These are phyloP conservation scores for Fusarium oxysporum DNA, from an alignment of 2,329 filamentous ascomycete genomes.

Conservation along the genomic window DNA sequence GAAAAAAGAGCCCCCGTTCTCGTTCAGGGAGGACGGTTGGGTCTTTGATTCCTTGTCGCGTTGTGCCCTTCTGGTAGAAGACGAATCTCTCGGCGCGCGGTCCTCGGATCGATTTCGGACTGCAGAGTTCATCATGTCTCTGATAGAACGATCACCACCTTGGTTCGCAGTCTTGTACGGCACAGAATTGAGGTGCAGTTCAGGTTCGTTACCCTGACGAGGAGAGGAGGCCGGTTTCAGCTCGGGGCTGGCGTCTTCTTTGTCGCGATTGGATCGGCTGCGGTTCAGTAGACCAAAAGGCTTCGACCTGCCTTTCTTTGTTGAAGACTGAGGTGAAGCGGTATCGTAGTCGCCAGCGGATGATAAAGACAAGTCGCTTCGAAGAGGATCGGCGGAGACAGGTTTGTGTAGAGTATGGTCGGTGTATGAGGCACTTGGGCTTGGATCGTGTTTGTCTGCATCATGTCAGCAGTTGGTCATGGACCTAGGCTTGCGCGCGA, in stretches of 20 bases:
- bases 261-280: constrained; percentile 64
- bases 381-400: constrained; percentile 57
- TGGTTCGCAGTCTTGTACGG: constrained; percentile 71
- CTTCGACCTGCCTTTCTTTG: constrained; percentile 65
- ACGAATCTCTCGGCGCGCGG: constrained; percentile 62
- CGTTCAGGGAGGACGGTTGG: constrained; percentile 67
- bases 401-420: constrained; percentile 54
- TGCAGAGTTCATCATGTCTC: constrained; percentile 74
- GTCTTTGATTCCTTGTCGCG: constrained; percentile 62
- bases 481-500: constrained; percentile 19
- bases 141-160: constrained; percentile 73
- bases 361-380: constrained; percentile 64
- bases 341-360: constrained; percentile 62
- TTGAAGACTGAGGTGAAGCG: constrained; percentile 47
- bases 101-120: constrained; percentile 80
- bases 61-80: constrained; percentile 56
- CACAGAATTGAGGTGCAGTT: constrained; percentile 47
- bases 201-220: constrained; percentile 43
- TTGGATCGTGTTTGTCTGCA: constrained; percentile 39
- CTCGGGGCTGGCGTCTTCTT: constrained; percentile 57
- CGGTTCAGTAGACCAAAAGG: constrained; percentile 65
- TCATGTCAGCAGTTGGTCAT: constrained; percentile 39
- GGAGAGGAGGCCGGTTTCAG: constrained; percentile 46
- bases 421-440: constrained; percentile 36
- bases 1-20: constrained; percentile 61